Evolutionary conservation across 2,329 filamentous ascomycete species (phyloP).

Genomic region (Penicillium polonicum): DNA sequence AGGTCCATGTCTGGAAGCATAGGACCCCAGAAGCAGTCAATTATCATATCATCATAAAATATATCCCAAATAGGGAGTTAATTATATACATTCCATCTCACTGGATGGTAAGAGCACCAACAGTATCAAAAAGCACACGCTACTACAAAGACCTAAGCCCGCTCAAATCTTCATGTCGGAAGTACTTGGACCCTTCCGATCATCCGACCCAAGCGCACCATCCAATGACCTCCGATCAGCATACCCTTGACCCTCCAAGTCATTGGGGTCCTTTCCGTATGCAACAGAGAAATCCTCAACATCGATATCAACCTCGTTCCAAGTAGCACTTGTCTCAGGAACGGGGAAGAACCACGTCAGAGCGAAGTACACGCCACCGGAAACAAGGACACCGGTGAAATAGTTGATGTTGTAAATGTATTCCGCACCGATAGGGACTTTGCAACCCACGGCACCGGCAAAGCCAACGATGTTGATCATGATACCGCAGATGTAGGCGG

Average conservation of each 20-base stretch:
- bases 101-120: not conserved
- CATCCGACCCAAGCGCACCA: slow-evolving; percentile 8
- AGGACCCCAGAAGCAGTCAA: slow-evolving; percentile 1
- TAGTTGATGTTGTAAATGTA: slow-evolving; percentile 93
- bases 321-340: slow-evolving; percentile 69
- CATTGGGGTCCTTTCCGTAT: slow-evolving; percentile 32
- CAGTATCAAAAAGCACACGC: not conserved
- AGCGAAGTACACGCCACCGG: slow-evolving; percentile 64
- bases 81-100: not conserved
- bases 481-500: slow-evolving; percentile 78
- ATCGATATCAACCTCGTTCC: slow-evolving; percentile 67
- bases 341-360: slow-evolving; percentile 70
- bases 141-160: not conserved
- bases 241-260: slow-evolving; percentile 26
- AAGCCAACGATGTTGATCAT: slow-evolving; percentile 91
- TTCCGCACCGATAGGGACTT: slow-evolving; percentile 72
- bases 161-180: slow-evolving; percentile 17
- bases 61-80: slow-evolving; percentile 1
- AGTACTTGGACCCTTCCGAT: slow-evolving; percentile 26
- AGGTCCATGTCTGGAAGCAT: no score
- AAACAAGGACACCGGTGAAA: slow-evolving; percentile 77
- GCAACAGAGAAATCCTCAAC: slow-evolving; percentile 30
- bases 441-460: slow-evolving; percentile 70
- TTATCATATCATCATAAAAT: slow-evolving; percentile 14
- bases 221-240: slow-evolving; percentile 11